Percentiles rank a stretch among this genome's conserved stretches.
Evolutionary conservation across 139 green algal species (phyloP).

Genomic region (Gonium pectorale): DNA sequence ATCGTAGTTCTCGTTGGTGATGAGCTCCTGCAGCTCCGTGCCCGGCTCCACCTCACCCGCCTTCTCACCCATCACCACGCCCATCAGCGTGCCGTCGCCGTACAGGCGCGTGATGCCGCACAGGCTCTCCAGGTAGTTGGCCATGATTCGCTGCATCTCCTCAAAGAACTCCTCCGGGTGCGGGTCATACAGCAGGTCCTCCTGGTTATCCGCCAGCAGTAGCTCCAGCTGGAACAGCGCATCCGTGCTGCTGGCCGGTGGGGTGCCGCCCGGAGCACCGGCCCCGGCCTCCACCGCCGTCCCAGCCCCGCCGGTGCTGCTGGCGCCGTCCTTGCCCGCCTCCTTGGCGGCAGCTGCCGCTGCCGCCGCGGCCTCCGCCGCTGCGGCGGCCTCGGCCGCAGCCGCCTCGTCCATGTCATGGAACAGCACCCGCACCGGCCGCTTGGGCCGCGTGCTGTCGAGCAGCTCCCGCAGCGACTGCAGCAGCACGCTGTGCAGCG

Average conservation of each 20-base stretch:
- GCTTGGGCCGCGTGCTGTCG: conserved; percentile 16
- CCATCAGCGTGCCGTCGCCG: conserved; percentile 52
- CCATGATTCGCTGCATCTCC: conserved; percentile 53
- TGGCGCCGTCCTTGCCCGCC: conserved; percentile 7
- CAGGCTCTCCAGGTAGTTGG: conserved; percentile 64
- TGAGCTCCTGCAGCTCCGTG: conserved; percentile 77
- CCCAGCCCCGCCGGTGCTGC: too few relatives aligned
- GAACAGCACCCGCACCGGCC: conserved; percentile 10
- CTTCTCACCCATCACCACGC: conserved; percentile 62
- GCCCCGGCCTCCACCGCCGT: background rate
- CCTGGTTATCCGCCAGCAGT: conserved; percentile 59
- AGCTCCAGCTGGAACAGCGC: conserved; percentile 77
- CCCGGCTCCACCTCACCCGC: conserved; percentile 62
- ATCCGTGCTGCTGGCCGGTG: background rate
- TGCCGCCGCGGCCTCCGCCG: conserved; percentile 20
- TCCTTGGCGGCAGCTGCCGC: conserved; percentile 33
- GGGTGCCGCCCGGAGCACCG: background rate
- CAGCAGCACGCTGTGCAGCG: conserved; percentile 74
- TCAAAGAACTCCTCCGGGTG: conserved; percentile 59
- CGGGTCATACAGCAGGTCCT: conserved; percentile 64
- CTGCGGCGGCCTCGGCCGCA: background rate
- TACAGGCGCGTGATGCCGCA: conserved; percentile 65
- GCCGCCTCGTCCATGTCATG: conserved; percentile 32
- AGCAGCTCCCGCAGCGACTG: conserved; percentile 69
- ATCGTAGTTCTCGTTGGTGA: conserved; percentile 68